Percentiles rank a stretch among this genome's conserved stretches.
phyloP scores from a whole-genome alignment of 2,329 filamentous ascomycete species.

The Kalaharituber pfeilii region DNA sequence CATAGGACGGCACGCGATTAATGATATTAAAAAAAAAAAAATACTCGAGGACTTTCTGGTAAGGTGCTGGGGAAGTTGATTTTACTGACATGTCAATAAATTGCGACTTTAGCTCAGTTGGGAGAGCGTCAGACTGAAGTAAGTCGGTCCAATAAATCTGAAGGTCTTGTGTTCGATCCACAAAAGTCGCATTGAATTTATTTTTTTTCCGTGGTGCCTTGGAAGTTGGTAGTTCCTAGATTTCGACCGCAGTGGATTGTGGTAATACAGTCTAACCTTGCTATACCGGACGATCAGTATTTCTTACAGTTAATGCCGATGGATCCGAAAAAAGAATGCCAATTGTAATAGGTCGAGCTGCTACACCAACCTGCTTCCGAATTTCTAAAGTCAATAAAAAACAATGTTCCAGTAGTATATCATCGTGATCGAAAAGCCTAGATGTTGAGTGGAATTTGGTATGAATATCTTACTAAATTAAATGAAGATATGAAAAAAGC shows the following conservation, averaged over 20 bases:
- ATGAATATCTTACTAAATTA: slow-evolving; percentile 13
- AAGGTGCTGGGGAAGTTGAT: no score
- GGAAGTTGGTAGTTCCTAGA: no score
- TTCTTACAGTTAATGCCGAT: slow-evolving; percentile 19
- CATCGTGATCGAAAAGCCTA: slow-evolving; percentile 21
- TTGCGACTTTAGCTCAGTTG: neutral
- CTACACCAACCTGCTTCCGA: slow-evolving; percentile 18
- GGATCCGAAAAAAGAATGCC: slow-evolving; percentile 21
- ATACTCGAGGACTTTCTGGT: no score
- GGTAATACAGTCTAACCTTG: no score
- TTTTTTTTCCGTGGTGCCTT: neutral
- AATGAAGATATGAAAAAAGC: slow-evolving; percentile 10
- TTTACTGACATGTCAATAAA: no score
- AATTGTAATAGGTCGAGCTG: slow-evolving; percentile 19
- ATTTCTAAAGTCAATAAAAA: slow-evolving; percentile 18
- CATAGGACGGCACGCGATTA: no score
- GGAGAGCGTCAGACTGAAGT: neutral
- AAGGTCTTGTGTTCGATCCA: neutral
- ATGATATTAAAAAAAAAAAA: no score
- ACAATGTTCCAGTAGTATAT: slow-evolving; percentile 21
- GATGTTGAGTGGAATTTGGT: slow-evolving; percentile 17
- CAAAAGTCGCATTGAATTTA: neutral
- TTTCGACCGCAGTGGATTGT: no score
- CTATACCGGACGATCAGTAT: no score
- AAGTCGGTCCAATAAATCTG: neutral